Base-by-base conservation (phyloP, 2,329 filamentous ascomycete genomes). In the Aureobasidium sp. region DNA sequence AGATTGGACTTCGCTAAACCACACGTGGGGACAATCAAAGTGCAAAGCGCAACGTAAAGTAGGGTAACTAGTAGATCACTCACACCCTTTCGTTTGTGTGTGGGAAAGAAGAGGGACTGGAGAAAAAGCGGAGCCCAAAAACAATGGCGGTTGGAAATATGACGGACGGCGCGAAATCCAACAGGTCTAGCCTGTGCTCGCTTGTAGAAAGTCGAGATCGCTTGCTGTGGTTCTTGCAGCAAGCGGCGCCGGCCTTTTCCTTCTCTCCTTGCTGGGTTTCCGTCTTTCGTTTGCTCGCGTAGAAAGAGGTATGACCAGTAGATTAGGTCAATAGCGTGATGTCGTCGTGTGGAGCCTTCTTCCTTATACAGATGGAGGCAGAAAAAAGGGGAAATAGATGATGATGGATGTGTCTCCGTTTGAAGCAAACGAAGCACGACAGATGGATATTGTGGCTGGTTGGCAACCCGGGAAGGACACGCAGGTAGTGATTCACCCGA, bases 361-460 rank as follows among this genome's bases (percentile, higher is more conserved):
- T 58, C 59, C 33, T 43, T 62, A 62, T 62, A 62, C 59, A 53
- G 47, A 62, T 20, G 33, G n/a, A 11, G 42, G 11, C 16, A 45
- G 45, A 13, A 43, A n/a, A 27, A n/a, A 38, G 20, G 43, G 58
- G 43, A 16, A 27, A 16, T 13, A 48, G 27, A 29, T 42, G 43
- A 6, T 29, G 36, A 53, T n/a, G 36, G 13, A 31, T 27, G 9
- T 23, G 45, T 20, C 13, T 29, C 25, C 8, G 25, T 51, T 43
- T 51, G 59, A 25, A 62, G 59, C 59, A 62, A 62, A 62, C 59
- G 59, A 53, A 62, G 59, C 59, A 62, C 59, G 36, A 62, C 59
- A 62, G 47, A 33, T 16, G 29, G 31, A 61, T 48, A 60, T 29
- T 60, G 58, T 47, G 45, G 58, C 58, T 61, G 58, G 29, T 50